Evolutionary conservation across 371 early-diverging fungal species (phyloP).

Genomic region (Entomophthora muscae): DNA sequence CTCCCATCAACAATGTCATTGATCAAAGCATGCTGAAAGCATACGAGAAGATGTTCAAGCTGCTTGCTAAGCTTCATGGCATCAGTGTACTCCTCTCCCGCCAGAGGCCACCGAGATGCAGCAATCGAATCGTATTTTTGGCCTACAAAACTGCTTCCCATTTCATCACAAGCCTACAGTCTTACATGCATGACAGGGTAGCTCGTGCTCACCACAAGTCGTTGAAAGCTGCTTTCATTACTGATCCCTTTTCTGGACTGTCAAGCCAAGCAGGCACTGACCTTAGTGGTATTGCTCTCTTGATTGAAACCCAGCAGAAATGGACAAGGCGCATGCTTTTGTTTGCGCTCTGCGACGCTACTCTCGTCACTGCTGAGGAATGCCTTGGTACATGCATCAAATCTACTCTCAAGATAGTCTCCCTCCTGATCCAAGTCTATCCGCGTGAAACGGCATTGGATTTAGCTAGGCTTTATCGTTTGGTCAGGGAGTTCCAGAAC

Average conservation of each 20-base stretch:
- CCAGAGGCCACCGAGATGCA: neutral
- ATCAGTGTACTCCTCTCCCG: neutral
- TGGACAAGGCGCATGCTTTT: neutral
- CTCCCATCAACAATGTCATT: neutral
- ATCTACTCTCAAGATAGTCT: neutral
- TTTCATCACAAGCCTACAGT: neutral
- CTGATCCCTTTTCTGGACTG: neutral
- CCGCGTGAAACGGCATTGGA: neutral
- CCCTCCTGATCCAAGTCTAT: neutral
- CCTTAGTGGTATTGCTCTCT: neutral
- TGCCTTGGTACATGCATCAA: neutral
- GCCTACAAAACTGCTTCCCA: neutral
- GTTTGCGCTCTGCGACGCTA: neutral
- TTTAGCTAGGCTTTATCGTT: neutral
- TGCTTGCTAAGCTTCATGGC: neutral
- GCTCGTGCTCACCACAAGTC: neutral
- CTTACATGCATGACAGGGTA: neutral
- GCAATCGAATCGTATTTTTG: neutral
- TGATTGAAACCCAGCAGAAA: neutral
- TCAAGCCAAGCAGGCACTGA: neutral
- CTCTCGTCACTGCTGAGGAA: neutral
- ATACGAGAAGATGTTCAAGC: neutral
- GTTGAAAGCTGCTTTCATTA: neutral
- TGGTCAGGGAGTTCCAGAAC: neutral
- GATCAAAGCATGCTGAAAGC: neutral